Evolutionary conservation across 768 basidiomycete species (phyloP), one percentile per base, ranked within the genome.

Genomic region (Hypholoma sublateritium): DNA sequence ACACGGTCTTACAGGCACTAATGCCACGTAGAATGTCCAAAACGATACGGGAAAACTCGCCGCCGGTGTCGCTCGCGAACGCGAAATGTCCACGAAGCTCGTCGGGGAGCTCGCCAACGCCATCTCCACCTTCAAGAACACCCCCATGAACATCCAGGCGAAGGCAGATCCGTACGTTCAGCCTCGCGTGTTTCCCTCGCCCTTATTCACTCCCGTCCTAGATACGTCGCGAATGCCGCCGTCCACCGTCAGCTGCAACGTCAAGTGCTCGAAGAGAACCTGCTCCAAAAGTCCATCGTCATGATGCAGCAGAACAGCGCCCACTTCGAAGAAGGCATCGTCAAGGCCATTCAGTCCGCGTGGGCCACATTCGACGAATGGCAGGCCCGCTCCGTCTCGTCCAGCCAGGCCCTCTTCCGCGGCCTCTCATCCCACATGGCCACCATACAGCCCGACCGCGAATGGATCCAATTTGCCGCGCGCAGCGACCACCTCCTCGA

Each of bases 241-340:
- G 94, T 96, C 36, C 71, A 79, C 17, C 87, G 83, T 50, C 94
- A 97, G 69, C 84, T 97, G 14, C 83, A 86, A 60, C 92, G 91
- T 63, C 95, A 98, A 74, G 92, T 98, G 44, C 86, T 94, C 73
- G 96, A 97, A 74, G 97, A 99, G 74, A 99, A 99, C 69, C 86
- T 95, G 0, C 85, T 99, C 13, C 96, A 99, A 74, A 99, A 98
- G 71, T 92, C 89, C 2, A 91, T 98, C 66, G 87, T 99, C 67
- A 95, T 99, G 71, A 98, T 96, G 85, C 96, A 99, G 65, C 94
- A 95, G 62, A 96, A 96, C 70, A 91, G 89, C 14, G 96, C 95
- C 19, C 89, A 95, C 69, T 99, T 99, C 64, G 97, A 98, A 72
- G 91, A 93, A 62, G 95, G 95, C 51, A 92, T 99, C 65, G 93